Conservation (phyloP, 2,329 filamentous ascomycete species). For the Aspergillus hiratsukae region DNA sequence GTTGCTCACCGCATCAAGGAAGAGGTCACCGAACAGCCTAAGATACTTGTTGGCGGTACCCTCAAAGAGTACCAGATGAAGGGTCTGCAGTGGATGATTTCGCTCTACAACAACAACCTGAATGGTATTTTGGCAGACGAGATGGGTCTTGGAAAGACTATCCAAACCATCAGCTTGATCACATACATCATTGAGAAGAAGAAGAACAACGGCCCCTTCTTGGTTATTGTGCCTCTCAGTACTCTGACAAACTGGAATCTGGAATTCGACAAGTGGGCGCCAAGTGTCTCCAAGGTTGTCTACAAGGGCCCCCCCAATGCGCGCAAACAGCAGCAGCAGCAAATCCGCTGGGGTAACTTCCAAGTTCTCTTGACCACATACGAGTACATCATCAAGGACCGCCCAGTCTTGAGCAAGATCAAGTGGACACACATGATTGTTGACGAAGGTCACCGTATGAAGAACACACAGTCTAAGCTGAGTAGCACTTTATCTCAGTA, state of each 20-base stretch:
- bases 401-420: slow-evolving; percentile 91
- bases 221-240: slow-evolving; percentile 95
- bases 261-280: slow-evolving; percentile 99
- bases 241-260: slow-evolving; percentile 98
- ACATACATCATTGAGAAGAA: slow-evolving; percentile 97
- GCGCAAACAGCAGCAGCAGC: slow-evolving; percentile 85
- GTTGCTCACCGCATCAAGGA: slow-evolving; percentile 96
- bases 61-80: slow-evolving; percentile 98
- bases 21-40: slow-evolving; percentile 76
- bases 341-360: slow-evolving; percentile 91
- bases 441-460: slow-evolving; percentile 99
- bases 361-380: slow-evolving; percentile 96
- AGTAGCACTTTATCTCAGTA: slow-evolving; percentile 92
- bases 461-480: slow-evolving; percentile 94
- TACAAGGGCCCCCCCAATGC: slow-evolving; percentile 93
- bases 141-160: slow-evolving; percentile 99
- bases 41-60: slow-evolving; percentile 82
- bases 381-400: slow-evolving; percentile 99
- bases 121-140: slow-evolving; percentile 98
- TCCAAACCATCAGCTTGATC: slow-evolving; percentile 96
- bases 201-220: slow-evolving; percentile 81
- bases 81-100: slow-evolving; percentile 99
- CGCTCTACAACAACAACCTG: slow-evolving; percentile 98
- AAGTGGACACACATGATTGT: slow-evolving; percentile 99
- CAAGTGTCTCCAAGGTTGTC: slow-evolving; percentile 77